Base-by-base conservation (phyloP, 1,139 yeast species). In the Blastobotrys niveus region DNA sequence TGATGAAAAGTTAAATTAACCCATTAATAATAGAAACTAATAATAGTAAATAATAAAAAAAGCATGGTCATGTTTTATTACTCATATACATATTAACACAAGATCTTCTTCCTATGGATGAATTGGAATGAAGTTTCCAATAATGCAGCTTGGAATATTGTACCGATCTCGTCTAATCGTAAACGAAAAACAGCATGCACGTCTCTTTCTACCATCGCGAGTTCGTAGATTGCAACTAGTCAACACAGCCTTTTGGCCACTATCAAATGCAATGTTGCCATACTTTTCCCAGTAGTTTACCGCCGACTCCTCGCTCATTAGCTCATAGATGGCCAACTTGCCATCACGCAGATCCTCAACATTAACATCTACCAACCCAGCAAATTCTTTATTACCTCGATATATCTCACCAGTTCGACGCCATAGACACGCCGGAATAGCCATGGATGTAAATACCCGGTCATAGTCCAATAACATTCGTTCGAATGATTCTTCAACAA, bases 261-360 rank as follows among this genome's bases (percentile, higher is more conserved):
- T 84, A 58, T 89, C 96, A 65, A 91, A 89, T 2, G 97, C 97
- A 60, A 89, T 86, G 9, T 95, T 89, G 8, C 96, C 96, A 58
- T 89, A 91, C 63, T 89, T 89, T 61, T 91, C 97, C 97, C 97
- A 91, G 61, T 88, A 89, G 57, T 87, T 88, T n/a, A 91, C 97
- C 6, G 96, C 95, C 60, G 95, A 84, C 58, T 89, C 96, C 62
- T 89, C 97, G 48, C 91, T 82, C 96, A 91, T 85, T 50, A 91
- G 69, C 65, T 91, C 97, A 63, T 89, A 89, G 38, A 91, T 87
- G 1, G 97, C 94, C 54, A 88, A 67, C 57, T 83, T 85, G 17
- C 97, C 97, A 62, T 91, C 96, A 53, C 93, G 80, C 58, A 91
- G 69, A 60, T 88, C 96, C 60, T 89, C 96, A 1, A 93, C 87